These are phyloP conservation scores for Chenopodium album DNA, from an alignment of 148 eudicot species.

Conservation along the genomic window DNA sequence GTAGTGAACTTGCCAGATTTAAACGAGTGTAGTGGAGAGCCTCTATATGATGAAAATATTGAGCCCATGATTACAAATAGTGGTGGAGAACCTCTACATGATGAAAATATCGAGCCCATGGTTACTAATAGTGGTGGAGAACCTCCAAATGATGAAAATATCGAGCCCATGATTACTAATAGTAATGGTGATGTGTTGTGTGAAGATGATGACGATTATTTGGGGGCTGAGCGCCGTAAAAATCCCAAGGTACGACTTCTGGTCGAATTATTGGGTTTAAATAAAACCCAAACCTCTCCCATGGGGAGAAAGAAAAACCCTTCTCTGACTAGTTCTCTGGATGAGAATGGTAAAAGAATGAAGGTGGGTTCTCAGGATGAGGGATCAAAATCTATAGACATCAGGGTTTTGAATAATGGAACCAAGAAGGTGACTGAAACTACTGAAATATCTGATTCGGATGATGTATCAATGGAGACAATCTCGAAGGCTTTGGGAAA, in stretches of 20 bases:
- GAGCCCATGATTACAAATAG: slow-evolving; percentile 19
- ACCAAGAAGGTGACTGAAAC: slow-evolving; percentile 32
- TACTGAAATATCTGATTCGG: slow-evolving; percentile 34
- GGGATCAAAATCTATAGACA: slow-evolving; percentile 28
- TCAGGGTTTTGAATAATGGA: slow-evolving; percentile 14
- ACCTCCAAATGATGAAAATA: slow-evolving; percentile 35
- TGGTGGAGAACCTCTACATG: slow-evolving; percentile 37
- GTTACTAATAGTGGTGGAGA: slow-evolving; percentile 29
- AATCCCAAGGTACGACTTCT: slow-evolving; percentile 54
- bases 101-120: slow-evolving; percentile 27
- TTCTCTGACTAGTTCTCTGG: slow-evolving; percentile 19
- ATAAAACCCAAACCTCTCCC: slow-evolving; percentile 19
- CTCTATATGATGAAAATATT: slow-evolving; percentile 33
- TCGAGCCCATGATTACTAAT: slow-evolving; percentile 15
- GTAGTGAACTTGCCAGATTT: slow-evolving; percentile 25
- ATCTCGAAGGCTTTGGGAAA: slow-evolving; percentile 23
- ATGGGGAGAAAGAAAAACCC: slow-evolving; percentile 23
- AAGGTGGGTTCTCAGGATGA: slow-evolving; percentile 41
- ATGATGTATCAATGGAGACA: slow-evolving; percentile 30
- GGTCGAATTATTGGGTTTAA: slow-evolving; percentile 48
- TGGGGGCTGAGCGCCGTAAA: slow-evolving; percentile 37
- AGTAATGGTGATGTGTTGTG: slow-evolving; percentile 18
- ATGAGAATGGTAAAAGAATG: slow-evolving; percentile 33
- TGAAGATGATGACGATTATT: slow-evolving; percentile 40
- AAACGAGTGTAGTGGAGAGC: slow-evolving; percentile 35